Evolutionary conservation across 305 asterid genomes (phyloP).

Genomic region (Andrographis paniculata): DNA sequence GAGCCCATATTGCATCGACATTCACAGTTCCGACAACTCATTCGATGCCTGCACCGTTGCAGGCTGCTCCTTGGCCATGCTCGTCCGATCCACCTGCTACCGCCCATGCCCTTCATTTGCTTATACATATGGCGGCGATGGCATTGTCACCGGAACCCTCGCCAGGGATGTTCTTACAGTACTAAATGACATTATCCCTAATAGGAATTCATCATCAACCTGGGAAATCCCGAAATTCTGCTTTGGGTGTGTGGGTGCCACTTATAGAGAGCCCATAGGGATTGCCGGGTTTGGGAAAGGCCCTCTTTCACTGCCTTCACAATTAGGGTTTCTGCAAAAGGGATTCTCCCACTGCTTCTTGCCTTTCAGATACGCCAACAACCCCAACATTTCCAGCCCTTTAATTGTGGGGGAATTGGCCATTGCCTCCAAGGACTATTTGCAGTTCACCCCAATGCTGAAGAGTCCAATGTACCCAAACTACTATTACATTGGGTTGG

Average conservation of each 20-base stretch:
- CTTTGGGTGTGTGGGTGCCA: conserved; percentile 55
- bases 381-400: conserved; percentile 72
- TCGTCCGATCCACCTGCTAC: conserved; percentile 29
- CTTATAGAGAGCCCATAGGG: conserved; percentile 68
- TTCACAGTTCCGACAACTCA: conserved; percentile 50
- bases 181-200: conserved; percentile 32
- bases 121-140: conserved; percentile 63
- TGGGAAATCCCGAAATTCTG: conserved; percentile 39
- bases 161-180: conserved; percentile 41
- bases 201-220: conserved; percentile 14
- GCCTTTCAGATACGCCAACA: conserved; percentile 64
- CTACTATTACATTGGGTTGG: conserved; percentile 63
- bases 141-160: conserved; percentile 47
- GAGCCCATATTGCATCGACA: conserved; percentile 33
- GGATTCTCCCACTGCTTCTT: conserved; percentile 79
- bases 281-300: conserved; percentile 77
- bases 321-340: conserved; percentile 57
- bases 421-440: conserved; percentile 42
- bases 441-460: conserved; percentile 68
- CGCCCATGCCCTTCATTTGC: conserved; percentile 81
- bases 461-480: conserved; percentile 49
- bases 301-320: conserved; percentile 71
- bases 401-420: conserved; percentile 57
- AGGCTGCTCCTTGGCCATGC: conserved; percentile 55
- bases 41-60: conserved; percentile 49